Evolutionary conservation across 1,284 basidiomycete species (phyloP), one percentile per base, ranked within the genome.

Genomic region (Laetiporus sulphureus): DNA sequence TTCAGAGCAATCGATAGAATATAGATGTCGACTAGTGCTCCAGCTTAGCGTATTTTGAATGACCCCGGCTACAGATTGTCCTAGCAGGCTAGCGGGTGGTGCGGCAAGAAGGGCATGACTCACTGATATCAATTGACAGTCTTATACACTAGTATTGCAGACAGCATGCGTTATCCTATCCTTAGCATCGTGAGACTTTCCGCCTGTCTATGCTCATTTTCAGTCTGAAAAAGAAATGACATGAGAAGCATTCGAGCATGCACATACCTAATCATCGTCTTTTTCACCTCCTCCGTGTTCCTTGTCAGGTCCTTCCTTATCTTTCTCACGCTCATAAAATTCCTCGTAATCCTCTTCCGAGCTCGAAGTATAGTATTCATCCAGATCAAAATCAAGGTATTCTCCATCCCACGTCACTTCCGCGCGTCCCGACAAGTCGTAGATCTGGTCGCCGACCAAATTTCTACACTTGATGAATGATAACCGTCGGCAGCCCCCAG

Each of bases 281-380:
- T 29, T 10, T n/a, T n/a, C n/a, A 29, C n/a, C n/a, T n/a, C 8
- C 27, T 29, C 27, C 27, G 10, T 29, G 27, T n/a, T n/a, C n/a
- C n/a, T n/a, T 29, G 27, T 8, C 8, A 8, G n/a, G 27, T 29
- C n/a, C 27, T 29, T 29, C 10, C 8, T 29, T 29, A 29, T 29
- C 27, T 29, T 29, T 29, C 27, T 10, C 35, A 22, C 5, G 16
- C 24, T 45, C 39, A 31, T 45, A 45, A 33, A 18, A 45, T 15
- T 45, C 44, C 32, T 45, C 44, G 24, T 45, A 45, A 22, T 45
- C 44, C 31, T 45, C 44, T 27, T 36, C 44, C 34, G 44, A 45
- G 20, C 36, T 24, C 12, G 37, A 30, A 39, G 38, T 45, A 16
- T 45, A 38, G 30, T 41, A 23, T 11, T 45, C 44, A 1, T 18